phyloP scores from a whole-genome alignment of 192 early-diverging fungal genomes.

The Linderina pennispora region DNA sequence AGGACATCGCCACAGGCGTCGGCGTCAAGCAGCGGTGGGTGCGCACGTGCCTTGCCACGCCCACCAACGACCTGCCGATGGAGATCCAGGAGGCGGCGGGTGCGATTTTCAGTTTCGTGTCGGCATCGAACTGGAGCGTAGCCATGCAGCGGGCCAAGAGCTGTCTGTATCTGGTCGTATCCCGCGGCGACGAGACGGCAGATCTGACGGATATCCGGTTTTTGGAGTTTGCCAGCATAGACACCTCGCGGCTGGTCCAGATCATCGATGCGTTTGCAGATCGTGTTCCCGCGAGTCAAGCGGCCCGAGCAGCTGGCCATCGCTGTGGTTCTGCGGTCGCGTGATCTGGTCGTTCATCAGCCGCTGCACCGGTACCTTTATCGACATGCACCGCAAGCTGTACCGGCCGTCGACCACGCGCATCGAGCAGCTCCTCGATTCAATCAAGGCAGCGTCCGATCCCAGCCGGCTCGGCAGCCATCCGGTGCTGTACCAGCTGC shows the following conservation, averaged over 20 bases:
- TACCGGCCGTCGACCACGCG: constrained; percentile 21
- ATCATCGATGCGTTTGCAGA: constrained; percentile 50
- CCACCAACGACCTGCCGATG: constrained; percentile 25
- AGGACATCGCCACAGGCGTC: constrained; percentile 24
- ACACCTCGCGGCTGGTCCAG: constrained; percentile 62
- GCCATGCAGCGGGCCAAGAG: constrained; percentile 68
- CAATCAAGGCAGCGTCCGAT: constrained; percentile 45
- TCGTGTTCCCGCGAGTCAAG: constrained; percentile 52
- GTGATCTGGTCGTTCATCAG: constrained; percentile 94
- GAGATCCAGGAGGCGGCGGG: constrained; percentile 83
- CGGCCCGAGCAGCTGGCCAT: constrained; percentile 66
- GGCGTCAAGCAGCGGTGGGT: constrained; percentile 40
- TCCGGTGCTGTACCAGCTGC: constrained; percentile 79
- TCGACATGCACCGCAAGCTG: constrained; percentile 60
- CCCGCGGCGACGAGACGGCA: constrained; percentile 59
- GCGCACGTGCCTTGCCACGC: constrained; percentile 49
- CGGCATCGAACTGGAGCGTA: constrained; percentile 84
- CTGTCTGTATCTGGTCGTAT: constrained; percentile 56
- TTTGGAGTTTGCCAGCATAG: constrained; percentile 79
- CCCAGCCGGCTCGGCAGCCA: constrained; percentile 57
- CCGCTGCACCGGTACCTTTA: constrained; percentile 77
- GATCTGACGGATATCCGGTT: constrained; percentile 79
- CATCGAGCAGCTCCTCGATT: constrained; percentile 32
- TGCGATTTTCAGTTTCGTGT: constrained; percentile 77
- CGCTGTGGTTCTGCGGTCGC: constrained; percentile 67